Evolutionary conservation across 352 stramenopile genomes (phyloP).

Genomic region (Blastocystis sp.): DNA sequence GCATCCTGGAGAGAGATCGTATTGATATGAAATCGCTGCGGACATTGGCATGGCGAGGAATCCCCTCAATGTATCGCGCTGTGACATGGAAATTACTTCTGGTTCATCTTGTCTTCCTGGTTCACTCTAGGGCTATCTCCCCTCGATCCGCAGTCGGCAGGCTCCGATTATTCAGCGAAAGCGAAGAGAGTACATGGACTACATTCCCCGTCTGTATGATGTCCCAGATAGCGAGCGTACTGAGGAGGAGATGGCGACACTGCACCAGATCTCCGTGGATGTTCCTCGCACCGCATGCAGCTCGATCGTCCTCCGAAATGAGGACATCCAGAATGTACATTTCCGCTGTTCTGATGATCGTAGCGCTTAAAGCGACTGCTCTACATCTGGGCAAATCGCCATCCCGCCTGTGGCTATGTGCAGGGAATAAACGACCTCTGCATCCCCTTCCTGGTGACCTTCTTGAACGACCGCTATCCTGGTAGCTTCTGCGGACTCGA

Average conservation of each 20-base stretch:
- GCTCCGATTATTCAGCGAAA: constrained; percentile 83
- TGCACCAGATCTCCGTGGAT: constrained; percentile 94
- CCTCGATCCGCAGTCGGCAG: constrained; percentile 83
- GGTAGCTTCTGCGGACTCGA: neutral
- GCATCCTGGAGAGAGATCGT: constrained; percentile 68
- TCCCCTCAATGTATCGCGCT: constrained; percentile 75
- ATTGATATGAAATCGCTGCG: constrained; percentile 81
- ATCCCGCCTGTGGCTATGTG: constrained; percentile 95
- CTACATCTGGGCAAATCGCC: constrained; percentile 96
- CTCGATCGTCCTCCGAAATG: constrained; percentile 90
- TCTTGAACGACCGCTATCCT: constrained; percentile 66
- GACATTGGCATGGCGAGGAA: constrained; percentile 81
- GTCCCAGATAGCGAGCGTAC: constrained; percentile 86
- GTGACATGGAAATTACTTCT: constrained; percentile 91
- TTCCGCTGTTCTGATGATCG: constrained; percentile 58
- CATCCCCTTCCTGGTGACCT: constrained; percentile 91
- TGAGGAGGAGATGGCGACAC: constrained; percentile 86
- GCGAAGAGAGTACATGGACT: constrained; percentile 87
- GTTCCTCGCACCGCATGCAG: constrained; percentile 91
- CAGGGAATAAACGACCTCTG: constrained; percentile 96
- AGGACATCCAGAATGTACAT: constrained; percentile 74
- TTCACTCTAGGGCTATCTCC: constrained; percentile 79
- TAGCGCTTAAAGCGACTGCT: constrained; percentile 85
- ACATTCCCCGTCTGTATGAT: constrained; percentile 77
- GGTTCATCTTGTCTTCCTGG: neutral